Percentiles rank a stretch among this genome's conserved stretches.
Evolutionary conservation across 768 basidiomycete species (phyloP).

Genomic region (Floccularia luteovirens): DNA sequence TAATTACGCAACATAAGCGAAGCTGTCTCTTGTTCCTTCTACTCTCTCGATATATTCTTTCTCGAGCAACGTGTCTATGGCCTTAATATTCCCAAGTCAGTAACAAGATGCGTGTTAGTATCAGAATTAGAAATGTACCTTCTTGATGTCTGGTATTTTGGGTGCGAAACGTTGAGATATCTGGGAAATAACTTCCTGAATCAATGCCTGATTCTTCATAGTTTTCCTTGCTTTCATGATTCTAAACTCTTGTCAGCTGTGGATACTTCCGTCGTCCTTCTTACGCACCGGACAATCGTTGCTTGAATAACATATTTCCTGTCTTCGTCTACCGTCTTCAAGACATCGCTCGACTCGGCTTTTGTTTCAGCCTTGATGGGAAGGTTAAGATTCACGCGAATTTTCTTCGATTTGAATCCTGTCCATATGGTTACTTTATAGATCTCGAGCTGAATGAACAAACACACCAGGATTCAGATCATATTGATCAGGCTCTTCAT

Average conservation of each 20-base stretch:
- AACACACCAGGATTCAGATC: conserved; percentile 75
- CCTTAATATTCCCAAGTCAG: conserved; percentile 30
- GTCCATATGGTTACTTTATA: conserved; percentile 1
- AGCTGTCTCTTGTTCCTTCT: conserved; percentile 85
- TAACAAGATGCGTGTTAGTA: conserved; percentile 1
- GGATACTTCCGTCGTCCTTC: background rate
- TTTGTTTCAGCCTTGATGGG: conserved; percentile 95
- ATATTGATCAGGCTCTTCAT: conserved; percentile 84
- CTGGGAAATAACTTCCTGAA: conserved; percentile 86
- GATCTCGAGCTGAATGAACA: background rate
- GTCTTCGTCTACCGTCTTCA: conserved; percentile 95
- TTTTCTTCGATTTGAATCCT: conserved; percentile 94
- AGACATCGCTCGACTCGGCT: conserved; percentile 80
- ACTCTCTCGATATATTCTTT: conserved; percentile 98
- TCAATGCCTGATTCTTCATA: conserved; percentile 88
- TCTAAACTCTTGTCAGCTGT: conserved; percentile 25
- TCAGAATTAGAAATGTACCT: conserved; percentile 37
- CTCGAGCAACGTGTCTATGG: conserved; percentile 90
- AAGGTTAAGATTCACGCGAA: conserved; percentile 83
- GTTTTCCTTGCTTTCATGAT: conserved; percentile 96
- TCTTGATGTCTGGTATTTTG: conserved; percentile 95
- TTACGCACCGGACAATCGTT: conserved; percentile 71
- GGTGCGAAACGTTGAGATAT: conserved; percentile 85
- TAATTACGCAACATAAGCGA: conserved; percentile 64
- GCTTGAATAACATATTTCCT: conserved; percentile 95